A percentile compares a stretch with the other conserved stretches of the same genome.
phyloP scores from a whole-genome alignment of 2,329 filamentous ascomycete genomes.

The Harringtonia aguacate region DNA sequence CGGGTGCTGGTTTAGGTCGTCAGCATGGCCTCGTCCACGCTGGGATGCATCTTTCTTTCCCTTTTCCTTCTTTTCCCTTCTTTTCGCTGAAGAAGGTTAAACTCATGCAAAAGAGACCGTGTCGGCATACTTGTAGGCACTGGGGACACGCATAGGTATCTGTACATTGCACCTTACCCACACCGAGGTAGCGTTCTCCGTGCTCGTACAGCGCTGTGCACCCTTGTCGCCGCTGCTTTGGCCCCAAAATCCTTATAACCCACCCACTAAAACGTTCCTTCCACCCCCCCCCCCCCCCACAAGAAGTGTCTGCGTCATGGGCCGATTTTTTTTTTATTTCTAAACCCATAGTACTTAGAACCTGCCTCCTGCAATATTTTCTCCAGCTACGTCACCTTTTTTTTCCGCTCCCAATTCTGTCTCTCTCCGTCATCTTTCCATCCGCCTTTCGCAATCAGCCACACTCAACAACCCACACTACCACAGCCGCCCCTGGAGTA shows the following conservation, averaged over 20 bases:
- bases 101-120: too few relatives aligned
- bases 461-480: too few relatives aligned
- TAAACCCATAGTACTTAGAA: neutral
- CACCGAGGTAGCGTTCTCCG: neutral
- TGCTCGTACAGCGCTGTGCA: neutral
- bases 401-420: constrained; percentile 3
- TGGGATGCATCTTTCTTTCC: too few relatives aligned
- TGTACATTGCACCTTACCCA: too few relatives aligned
- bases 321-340: constrained; percentile 4
- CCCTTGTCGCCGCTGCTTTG: neutral
- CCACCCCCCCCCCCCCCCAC: too few relatives aligned
- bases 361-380: constrained; percentile 9
- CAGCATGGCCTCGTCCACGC: too few relatives aligned
- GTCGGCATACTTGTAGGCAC: too few relatives aligned
- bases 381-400: constrained; percentile 15
- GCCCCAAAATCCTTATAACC: too few relatives aligned
- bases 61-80: too few relatives aligned
- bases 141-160: too few relatives aligned
- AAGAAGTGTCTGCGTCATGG: constrained; percentile 5
- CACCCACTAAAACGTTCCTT: neutral
- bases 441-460: neutral
- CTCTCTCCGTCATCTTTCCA: constrained; percentile 1
- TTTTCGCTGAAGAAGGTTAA: too few relatives aligned
- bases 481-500: neutral
- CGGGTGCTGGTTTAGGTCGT: too few relatives aligned